These are phyloP conservation scores for Diaporthe velutina DNA, from an alignment of 2,329 filamentous ascomycete genomes.

Conservation along the genomic window DNA sequence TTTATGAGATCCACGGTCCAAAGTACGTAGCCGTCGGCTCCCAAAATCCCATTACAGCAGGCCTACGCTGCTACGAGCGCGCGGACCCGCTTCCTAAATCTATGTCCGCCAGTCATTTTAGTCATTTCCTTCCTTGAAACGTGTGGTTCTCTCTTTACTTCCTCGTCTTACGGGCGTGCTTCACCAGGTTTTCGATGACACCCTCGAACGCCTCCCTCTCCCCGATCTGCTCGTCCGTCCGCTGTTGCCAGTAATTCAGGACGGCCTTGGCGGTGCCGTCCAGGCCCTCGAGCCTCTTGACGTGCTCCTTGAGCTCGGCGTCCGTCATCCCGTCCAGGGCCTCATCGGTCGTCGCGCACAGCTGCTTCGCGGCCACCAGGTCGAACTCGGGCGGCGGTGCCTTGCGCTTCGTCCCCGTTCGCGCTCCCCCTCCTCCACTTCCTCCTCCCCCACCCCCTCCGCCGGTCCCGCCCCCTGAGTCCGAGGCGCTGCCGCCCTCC, in stretches of 20 bases:
- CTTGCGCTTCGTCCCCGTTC: slow-evolving; percentile 55
- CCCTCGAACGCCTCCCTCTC: slow-evolving; percentile 96
- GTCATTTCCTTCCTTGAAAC: background rate
- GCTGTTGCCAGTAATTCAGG: slow-evolving; percentile 89
- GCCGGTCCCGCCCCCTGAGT: slow-evolving; percentile 10
- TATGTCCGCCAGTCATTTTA: background rate
- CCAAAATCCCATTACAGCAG: background rate
- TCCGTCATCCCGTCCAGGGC: slow-evolving; percentile 85
- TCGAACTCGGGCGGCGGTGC: slow-evolving; percentile 82
- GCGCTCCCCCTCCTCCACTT: slow-evolving; percentile 55
- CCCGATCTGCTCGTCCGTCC: slow-evolving; percentile 86
- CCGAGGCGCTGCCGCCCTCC: slow-evolving; percentile 59
- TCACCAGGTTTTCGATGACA: slow-evolving; percentile 96
- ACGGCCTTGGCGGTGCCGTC: slow-evolving; percentile 80
- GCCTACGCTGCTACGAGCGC: background rate
- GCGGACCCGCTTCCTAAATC: background rate
- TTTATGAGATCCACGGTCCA: background rate
- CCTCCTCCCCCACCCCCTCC: slow-evolving; percentile 58
- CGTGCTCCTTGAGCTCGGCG: slow-evolving; percentile 79
- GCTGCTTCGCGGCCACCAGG: slow-evolving; percentile 79
- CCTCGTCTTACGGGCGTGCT: slow-evolving; percentile 86
- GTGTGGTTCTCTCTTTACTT: slow-evolving; percentile 63
- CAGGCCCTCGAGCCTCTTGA: slow-evolving; percentile 76
- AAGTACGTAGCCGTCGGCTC: background rate
- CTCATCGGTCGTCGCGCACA: slow-evolving; percentile 87